phyloP scores from a whole-genome alignment of 2,329 filamentous ascomycete species.

The Ramichloridium luteum region DNA sequence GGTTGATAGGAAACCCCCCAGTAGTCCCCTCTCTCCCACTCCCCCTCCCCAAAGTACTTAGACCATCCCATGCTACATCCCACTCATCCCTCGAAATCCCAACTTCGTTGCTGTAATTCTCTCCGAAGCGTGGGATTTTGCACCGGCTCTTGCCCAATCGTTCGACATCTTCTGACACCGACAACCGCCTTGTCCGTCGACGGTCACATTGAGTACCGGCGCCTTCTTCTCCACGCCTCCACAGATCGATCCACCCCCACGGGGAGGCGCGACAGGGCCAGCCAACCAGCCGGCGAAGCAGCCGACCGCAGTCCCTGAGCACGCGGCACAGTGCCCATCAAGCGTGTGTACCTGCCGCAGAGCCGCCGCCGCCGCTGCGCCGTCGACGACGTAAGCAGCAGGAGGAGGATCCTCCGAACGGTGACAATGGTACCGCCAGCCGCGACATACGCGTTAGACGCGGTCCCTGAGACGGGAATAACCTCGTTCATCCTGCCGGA shows the following conservation, averaged over 20 bases:
- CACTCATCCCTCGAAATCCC: slow-evolving; percentile 1
- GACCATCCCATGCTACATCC: slow-evolving; percentile 1
- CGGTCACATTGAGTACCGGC: slow-evolving; percentile 1
- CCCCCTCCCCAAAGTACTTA: slow-evolving; percentile 1
- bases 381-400: too few species aligned
- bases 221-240: too few species aligned
- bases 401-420: too few species aligned
- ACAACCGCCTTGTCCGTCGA: not conserved
- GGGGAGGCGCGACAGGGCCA: too few species aligned
- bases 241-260: too few species aligned
- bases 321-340: too few species aligned
- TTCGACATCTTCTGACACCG: not conserved
- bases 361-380: too few species aligned
- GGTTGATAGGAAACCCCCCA: too few species aligned
- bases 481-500: slow-evolving; percentile 33
- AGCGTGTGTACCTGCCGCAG: too few species aligned
- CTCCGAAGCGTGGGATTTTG: slow-evolving; percentile 1
- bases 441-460: slow-evolving; percentile 26
- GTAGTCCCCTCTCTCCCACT: too few species aligned
- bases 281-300: too few species aligned
- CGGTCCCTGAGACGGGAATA: slow-evolving; percentile 36
- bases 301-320: too few species aligned
- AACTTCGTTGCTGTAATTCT: not conserved
- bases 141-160: not conserved
- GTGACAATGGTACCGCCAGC: slow-evolving; percentile 26